Base-by-base conservation (phyloP, 129 eudicot species). In the Helianthus tuberosus region DNA sequence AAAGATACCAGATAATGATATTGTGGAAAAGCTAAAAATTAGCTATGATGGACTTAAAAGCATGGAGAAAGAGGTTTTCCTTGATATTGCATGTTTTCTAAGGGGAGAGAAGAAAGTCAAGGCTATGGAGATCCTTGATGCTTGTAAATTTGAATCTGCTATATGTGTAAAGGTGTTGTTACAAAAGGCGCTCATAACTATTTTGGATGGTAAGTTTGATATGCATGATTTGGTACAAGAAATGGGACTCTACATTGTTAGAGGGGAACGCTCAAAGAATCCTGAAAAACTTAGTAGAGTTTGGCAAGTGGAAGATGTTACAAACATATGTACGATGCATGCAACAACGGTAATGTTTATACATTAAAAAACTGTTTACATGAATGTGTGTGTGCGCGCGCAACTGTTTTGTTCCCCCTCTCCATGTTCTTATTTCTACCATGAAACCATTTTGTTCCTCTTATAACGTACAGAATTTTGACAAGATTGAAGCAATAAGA, bases 221-320 rank as follows among this genome's bases (percentile, higher is more conserved):
- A 79, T 79, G 83, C 79, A 79, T 46, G 41, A 72, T 65, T 1
- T 79, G 73, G 41, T 79, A 12, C 65, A 48, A 65, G 75, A 79
- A 58, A 65, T 72, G 78, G 78, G 78, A 50, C 71, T 63, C 38
- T 75, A 66, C 71, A 72, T 79, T 5, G 78, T 79, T 44, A 69
- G 55, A 69, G 63, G 65, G 61, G 32, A 72, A 44, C 8, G 44
- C 3, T 48, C 44, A 41, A 14, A 72, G 15, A 61, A 46, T 54
- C 83, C 64, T 9, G 74, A 63, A 64, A 46, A 46, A 17, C 74
- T 51, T 16, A 72, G 68, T 32, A 53, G 77, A 53, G 47, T 79
- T 23, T 72, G 82, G 77, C 1, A 14, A 16, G 1, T 1, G 3
- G 38, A 64, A 17, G 83, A 79, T 27, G 50, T 55, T n/a, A n/a